A percentile compares a stretch with the other conserved stretches of the same genome.
phyloP scores from a whole-genome alignment of 2,329 filamentous ascomycete species.

The Cadophora sp. region DNA sequence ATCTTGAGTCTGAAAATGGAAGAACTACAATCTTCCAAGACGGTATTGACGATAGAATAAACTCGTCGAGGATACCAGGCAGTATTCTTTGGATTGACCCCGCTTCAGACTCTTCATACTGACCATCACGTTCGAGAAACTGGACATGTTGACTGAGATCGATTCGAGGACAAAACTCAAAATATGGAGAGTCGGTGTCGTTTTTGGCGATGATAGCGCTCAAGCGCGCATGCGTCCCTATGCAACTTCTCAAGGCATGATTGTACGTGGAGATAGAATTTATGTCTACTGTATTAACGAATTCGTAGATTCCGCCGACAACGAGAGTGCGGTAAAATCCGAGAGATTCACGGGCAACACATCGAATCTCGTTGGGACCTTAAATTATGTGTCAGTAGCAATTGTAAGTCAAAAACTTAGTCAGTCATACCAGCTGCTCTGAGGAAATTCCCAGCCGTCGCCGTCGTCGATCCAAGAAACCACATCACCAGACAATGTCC shows the following conservation, averaged over 20 bases:
- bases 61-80: neutral
- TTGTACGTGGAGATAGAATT: conserved; percentile 2
- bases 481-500: neutral
- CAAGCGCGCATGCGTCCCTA: neutral
- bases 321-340: conserved; percentile 9
- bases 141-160: conserved; percentile 13
- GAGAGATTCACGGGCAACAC: conserved; percentile 13
- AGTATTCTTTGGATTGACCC: neutral
- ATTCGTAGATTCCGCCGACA: conserved; percentile 15
- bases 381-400: neutral
- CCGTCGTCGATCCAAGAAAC: neutral
- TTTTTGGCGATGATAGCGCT: neutral
- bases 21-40: conserved; percentile 12
- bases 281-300: conserved; percentile 1
- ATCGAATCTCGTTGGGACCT: conserved; percentile 15
- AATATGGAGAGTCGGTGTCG: conserved; percentile 14
- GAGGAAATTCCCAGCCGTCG: neutral
- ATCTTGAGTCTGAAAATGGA: conserved; percentile 6
- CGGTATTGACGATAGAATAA: neutral
- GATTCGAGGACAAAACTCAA: conserved; percentile 1
- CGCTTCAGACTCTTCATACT: neutral
- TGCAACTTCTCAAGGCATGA: neutral
- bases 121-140: neutral
- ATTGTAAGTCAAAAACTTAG: neutral
- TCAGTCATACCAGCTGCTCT: conserved; percentile 3